These are phyloP conservation scores for Amanita pseudoporphyria DNA, from an alignment of 768 basidiomycete species.

Conservation along the genomic window DNA sequence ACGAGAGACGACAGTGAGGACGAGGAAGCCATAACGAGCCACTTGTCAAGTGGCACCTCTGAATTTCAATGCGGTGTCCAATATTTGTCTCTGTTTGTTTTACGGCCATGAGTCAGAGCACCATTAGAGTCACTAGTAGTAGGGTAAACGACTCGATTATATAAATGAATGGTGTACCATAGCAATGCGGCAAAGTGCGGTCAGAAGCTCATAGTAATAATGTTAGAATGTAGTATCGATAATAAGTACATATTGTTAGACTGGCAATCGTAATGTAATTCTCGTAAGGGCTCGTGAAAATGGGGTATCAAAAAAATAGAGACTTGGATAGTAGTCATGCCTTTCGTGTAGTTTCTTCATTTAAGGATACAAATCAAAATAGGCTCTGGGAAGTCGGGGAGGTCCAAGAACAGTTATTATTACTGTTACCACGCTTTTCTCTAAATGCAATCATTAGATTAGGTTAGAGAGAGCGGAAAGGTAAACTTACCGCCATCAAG, in stretches of 20 bases:
- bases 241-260: no score
- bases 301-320: neutral
- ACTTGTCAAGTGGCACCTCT: neutral
- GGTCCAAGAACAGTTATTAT: neutral
- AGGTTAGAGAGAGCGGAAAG: conserved; percentile 12
- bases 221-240: no score
- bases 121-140: no score
- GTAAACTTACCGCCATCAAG: conserved; percentile 33
- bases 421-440: neutral
- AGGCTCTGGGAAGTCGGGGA: neutral
- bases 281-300: no score
- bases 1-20: conserved; percentile 78
- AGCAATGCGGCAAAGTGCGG: neutral
- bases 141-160: no score
- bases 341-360: neutral
- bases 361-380: conserved; percentile 9
- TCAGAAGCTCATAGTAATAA: neutral
- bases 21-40: neutral
- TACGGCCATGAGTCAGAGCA: no score
- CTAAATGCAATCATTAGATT: conserved; percentile 9
- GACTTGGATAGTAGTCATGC: neutral
- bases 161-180: neutral
- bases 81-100: neutral
- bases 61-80: neutral
- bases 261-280: no score